A percentile compares a stretch with the other conserved stretches of the same genome.
Evolutionary conservation across 192 early-diverging fungal species (phyloP).

Genomic region (Coemansia sp.): DNA sequence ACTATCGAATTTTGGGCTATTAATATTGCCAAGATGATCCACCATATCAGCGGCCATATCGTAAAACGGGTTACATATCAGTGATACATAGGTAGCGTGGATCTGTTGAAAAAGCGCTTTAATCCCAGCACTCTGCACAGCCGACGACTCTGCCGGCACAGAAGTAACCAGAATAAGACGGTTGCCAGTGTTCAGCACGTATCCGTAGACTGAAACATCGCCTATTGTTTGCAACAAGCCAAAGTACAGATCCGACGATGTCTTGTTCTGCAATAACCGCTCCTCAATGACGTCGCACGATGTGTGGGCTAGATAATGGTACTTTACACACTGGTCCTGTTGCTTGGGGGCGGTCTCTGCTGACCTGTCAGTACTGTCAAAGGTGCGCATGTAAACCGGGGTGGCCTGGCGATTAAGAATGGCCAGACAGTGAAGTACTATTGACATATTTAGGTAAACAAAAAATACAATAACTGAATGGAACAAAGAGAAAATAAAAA

Average conservation of each 20-base stretch:
- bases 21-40: background rate
- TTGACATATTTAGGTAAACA: background rate
- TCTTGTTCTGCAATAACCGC: constrained; percentile 47
- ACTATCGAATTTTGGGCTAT: constrained; percentile 18
- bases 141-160: constrained; percentile 75
- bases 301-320: constrained; percentile 90
- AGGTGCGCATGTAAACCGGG: constrained; percentile 82
- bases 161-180: constrained; percentile 71
- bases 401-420: constrained; percentile 69
- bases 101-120: constrained; percentile 74
- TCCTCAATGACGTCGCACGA: constrained; percentile 86
- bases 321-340: constrained; percentile 78
- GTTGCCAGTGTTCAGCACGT: constrained; percentile 83
- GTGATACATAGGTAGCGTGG: constrained; percentile 77
- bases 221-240: constrained; percentile 88
- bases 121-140: constrained; percentile 72
- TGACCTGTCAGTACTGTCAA: constrained; percentile 45
- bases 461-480: too few species aligned
- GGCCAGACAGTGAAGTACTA: constrained; percentile 36
- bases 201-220: constrained; percentile 88
- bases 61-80: constrained; percentile 87
- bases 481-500: too few species aligned
- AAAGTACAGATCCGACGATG: constrained; percentile 74
- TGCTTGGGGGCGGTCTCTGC: background rate
- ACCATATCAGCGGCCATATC: constrained; percentile 57